Evolutionary conservation across 2,329 filamentous ascomycete genomes (phyloP), one percentile per base, ranked within the genome.

Genomic region (Colletotrichum camelliae): DNA sequence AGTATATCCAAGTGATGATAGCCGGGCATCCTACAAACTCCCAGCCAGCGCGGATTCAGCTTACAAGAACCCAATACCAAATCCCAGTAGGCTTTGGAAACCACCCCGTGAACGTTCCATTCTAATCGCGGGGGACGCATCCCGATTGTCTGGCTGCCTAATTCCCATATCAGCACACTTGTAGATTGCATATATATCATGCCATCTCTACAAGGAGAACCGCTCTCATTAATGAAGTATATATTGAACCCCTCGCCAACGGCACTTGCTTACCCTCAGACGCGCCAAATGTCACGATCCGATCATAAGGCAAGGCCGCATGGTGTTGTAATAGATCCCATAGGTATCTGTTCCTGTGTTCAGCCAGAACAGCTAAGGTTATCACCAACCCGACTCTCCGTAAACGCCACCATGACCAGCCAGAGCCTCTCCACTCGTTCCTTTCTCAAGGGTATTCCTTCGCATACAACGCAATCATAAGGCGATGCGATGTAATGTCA

Each of bases 141-240:
- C 39, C 39, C 18, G n/a, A 43, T 43, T 43, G 39, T 43, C 18
- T 5, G 16, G 39, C 39, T 43, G 39, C 39, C 39, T 5, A 0
- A 18, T 10, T 43, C 39, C 1, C 39, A n/a, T 43, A 18, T n/a
- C 39, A 43, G n/a, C 16, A n/a, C 39, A 43, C 18, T 5, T 10
- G 2, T 10, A 43, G 18, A 2, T 43, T 43, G 39, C 3, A 10
- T 10, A 6, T n/a, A 2, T n/a, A n/a, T 18, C 39, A n/a, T 10
- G 10, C 39, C 0, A 0, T 18, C 39, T 21, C 0, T 0, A 0
- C 1, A 21, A 48, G 10, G 18, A 48, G 12, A 48, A n/a, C 39
- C 0, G 18, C 0, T 48, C 43, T 48, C n/a, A 12, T 21, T 10
- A 1, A 7, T 21, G 39, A n/a, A 7, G 43, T 21, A 21, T 21